Base-by-base conservation (phyloP, 129 eudicot genomes). In the Glebionis coronaria region DNA sequence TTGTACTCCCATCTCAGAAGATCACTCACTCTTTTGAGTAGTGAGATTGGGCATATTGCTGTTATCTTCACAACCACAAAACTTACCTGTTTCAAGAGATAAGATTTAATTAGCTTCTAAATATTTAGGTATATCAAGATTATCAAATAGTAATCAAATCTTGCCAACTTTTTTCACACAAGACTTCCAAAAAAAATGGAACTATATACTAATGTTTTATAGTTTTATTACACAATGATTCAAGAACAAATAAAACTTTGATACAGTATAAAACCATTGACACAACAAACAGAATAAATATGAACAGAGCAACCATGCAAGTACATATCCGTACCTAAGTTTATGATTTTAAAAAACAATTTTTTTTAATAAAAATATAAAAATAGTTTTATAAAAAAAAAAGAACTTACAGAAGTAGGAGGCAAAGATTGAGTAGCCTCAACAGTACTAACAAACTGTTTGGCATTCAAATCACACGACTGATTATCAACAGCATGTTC, bases 1-100 rank as follows among this genome's bases (percentile, higher is more conserved):
- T 73, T 83, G 78, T 81, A 73, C 56, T 89, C 93, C 99, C 99
- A 94, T 80, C 99, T 70, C 11, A 94, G 74, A 18, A 82, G 81
- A 81, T 94, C 97, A 67, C 99, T 94, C 38, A 86, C 79, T 66
- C 99, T 77, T 59, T 67, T 81, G 0, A 94, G 87, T 61, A 94
- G 63, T 15, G 65, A 46, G 2, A 80, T 53, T 2, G 93, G 90
- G 64, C 83, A 80, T 42, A 94, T 84, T 52, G 99, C 99, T 35
- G 95, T 94, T 13, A 94, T 75, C 88, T 94, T 94, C 78, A 82
- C 95, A 61, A 86, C 95, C 63, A 90, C 95, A 77, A 81, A 90
- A 82, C 99, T 94, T 1, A 84, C 94, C 99, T 94, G 84, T 70
- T 57, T 56, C 27, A 15, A 66, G 10, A 52, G n/a, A 69, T 0